Evolutionary conservation across 257 asterid genomes (phyloP).

Genomic region (Handroanthus guayacan): DNA sequence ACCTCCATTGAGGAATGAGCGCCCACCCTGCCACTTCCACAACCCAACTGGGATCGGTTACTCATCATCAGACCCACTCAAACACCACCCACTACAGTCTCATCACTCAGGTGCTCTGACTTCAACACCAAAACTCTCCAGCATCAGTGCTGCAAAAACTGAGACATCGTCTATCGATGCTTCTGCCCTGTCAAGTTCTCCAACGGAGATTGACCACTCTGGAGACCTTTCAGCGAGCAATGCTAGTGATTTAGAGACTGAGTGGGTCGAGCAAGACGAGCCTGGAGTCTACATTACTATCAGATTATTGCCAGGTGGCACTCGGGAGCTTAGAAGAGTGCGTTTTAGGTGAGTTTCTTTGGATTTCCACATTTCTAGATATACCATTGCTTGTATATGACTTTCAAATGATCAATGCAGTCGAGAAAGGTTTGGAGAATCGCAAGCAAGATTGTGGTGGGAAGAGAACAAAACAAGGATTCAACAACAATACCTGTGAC

Average conservation of each 20-base stretch:
- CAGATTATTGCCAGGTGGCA: slow-evolving; percentile 79
- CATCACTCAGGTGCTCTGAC: slow-evolving; percentile 57
- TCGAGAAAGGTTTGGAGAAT: slow-evolving; percentile 92
- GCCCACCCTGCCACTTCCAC: slow-evolving; percentile 54
- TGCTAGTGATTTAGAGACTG: slow-evolving; percentile 89
- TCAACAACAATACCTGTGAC: slow-evolving; percentile 86
- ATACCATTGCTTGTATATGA: slow-evolving; percentile 19
- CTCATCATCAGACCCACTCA: slow-evolving; percentile 60
- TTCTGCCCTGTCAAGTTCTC: slow-evolving; percentile 77
- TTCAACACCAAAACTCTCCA: slow-evolving; percentile 84
- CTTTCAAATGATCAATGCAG: slow-evolving; percentile 52
- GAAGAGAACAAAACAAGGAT: slow-evolving; percentile 88
- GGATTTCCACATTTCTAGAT: too few relatives aligned
- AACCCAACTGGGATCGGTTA: slow-evolving; percentile 51
- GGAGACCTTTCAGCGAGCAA: slow-evolving; percentile 92
- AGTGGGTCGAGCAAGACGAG: slow-evolving; percentile 98
- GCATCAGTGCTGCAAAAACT: slow-evolving; percentile 72
- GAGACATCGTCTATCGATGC: slow-evolving; percentile 85
- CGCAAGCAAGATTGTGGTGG: slow-evolving; percentile 98
- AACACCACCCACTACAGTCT: slow-evolving; percentile 48
- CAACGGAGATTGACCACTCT: slow-evolving; percentile 80
- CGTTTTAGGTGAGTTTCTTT: slow-evolving; percentile 73
- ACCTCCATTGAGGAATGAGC: slow-evolving; percentile 74
- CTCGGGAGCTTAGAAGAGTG: slow-evolving; percentile 92
- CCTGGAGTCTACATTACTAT: slow-evolving; percentile 96